Evolutionary conservation across 176 grass and related monocot genomes (phyloP), one percentile per base, ranked within the genome.

Genomic region (Ananas comosus): DNA sequence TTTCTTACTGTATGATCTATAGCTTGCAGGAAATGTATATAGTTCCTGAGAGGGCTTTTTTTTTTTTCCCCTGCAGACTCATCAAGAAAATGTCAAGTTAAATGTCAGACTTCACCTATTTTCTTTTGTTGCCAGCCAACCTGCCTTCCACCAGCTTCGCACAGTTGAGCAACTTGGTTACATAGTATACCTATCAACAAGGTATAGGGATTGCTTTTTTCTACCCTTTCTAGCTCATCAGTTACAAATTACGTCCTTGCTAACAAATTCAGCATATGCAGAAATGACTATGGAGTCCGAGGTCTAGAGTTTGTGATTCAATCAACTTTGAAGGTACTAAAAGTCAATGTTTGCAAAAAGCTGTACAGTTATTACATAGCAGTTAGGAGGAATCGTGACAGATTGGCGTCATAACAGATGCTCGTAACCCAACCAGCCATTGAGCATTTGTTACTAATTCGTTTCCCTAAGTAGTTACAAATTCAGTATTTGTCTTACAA

Each of bases 161-260:
- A 85, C 92, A 12, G 77, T 96, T 64, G 92, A 96, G 82, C 92
- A 96, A 71, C 92, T 96, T 85, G 92, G 92, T 49, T 96, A 96
- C 67, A 89, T 89, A 82, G 70, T 77, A 50, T 13, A 21, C 56
- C 86, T 96, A 74, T 79, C 78, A 70, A 74, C 79, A 73, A 96
- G 92, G 92, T 96, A 87, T 47, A 13, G 14, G 10, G 11, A n/a
- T 66, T 11, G 63, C 63, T 18, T 66, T 18, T 63, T 13, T 13
- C 68, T 12, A 9, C n/a, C 14, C n/a, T 77, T 53, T 33, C n/a
- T 56, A 50, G 48, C 50, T 54, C 11, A 77, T 77, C 63, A 25
- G 50, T 42, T 42, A 69, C 42, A 24, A 24, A 24, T 24, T 0
- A 24, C 1, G 23, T 65, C 12, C 53, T 85, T 59, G 67, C 18